Evolutionary conservation across 805 yeast species (phyloP).

Genomic region (Hagleromyces aurorensis): DNA sequence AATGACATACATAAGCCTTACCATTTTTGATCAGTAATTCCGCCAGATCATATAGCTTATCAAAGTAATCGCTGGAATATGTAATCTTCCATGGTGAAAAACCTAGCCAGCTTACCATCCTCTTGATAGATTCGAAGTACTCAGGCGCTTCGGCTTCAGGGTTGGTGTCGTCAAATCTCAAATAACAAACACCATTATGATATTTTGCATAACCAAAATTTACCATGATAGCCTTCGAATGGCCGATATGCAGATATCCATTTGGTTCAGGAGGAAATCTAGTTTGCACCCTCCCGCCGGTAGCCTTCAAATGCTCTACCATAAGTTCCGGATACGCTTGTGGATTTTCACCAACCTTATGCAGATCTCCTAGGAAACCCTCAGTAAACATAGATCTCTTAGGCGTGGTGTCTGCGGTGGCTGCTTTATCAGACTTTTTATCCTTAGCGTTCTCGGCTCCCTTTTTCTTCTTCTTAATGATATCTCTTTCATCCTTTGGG

Average conservation of each 20-base stretch:
- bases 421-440: slow-evolving; percentile 18
- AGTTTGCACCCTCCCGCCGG: slow-evolving; percentile 79
- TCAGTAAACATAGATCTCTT: slow-evolving; percentile 81
- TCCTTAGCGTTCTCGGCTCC: slow-evolving; percentile 25
- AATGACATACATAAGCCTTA: slow-evolving; percentile 86
- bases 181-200: slow-evolving; percentile 79
- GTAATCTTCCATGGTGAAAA: slow-evolving; percentile 91
- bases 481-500: slow-evolving; percentile 94
- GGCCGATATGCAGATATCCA: slow-evolving; percentile 98
- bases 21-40: slow-evolving; percentile 66
- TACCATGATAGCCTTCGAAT: slow-evolving; percentile 94
- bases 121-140: slow-evolving; percentile 74
- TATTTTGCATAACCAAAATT: slow-evolving; percentile 94
- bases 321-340: slow-evolving; percentile 82
- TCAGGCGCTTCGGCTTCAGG: slow-evolving; percentile 98
- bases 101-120: slow-evolving; percentile 90
- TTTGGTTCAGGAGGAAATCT: slow-evolving; percentile 98
- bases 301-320: slow-evolving; percentile 68
- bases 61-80: slow-evolving; percentile 93
- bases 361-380: slow-evolving; percentile 92
- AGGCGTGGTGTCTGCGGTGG: slow-evolving; percentile 9
- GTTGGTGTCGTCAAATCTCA: slow-evolving; percentile 94
- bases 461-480: slow-evolving; percentile 68
- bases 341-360: slow-evolving; percentile 91
- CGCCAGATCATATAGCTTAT: slow-evolving; percentile 79